phyloP scores from a whole-genome alignment of 164 flowering plant species.

The Dillenia turbinata region DNA sequence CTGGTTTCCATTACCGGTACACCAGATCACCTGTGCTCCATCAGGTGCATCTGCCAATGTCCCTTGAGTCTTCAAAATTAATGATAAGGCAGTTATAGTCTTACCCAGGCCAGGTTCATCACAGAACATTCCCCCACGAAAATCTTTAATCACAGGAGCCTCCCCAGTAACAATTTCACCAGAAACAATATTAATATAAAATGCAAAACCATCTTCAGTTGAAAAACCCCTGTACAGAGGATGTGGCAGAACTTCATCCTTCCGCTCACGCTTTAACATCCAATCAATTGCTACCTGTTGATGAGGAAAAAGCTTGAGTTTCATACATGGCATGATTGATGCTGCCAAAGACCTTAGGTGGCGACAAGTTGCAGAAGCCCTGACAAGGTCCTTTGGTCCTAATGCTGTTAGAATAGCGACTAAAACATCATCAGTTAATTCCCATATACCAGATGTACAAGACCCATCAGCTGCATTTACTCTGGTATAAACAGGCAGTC shows the following conservation, averaged over 20 bases:
- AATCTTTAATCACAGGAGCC: conserved; percentile 72
- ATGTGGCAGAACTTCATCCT: conserved; percentile 53
- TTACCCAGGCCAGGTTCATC: conserved; percentile 99
- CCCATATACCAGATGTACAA: conserved; percentile 57
- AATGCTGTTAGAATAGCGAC: conserved; percentile 40
- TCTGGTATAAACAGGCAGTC: conserved; percentile 29
- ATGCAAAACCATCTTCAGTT: conserved; percentile 73
- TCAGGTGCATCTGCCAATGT: conserved; percentile 77
- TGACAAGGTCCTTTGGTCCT: conserved; percentile 60
- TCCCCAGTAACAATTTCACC: conserved; percentile 64
- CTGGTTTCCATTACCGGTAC: conserved; percentile 49
- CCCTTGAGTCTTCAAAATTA: conserved; percentile 88
- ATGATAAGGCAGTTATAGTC: conserved; percentile 89
- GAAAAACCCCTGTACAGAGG: conserved; percentile 59
- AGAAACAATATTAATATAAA: conserved; percentile 58
- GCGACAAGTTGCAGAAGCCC: conserved; percentile 76
- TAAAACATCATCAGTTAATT: conserved; percentile 74
- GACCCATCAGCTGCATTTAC: conserved; percentile 41
- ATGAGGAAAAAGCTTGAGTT: conserved; percentile 88
- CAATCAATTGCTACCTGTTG: conserved; percentile 93
- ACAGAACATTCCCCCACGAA: conserved; percentile 95
- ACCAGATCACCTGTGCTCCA: conserved; percentile 65
- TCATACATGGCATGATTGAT: conserved; percentile 80
- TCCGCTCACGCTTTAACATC: conserved; percentile 84
- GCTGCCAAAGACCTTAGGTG: conserved; percentile 70